These are phyloP conservation scores for Hymenoscyphus scutula DNA, from an alignment of 2,329 filamentous ascomycete species.

Conservation along the genomic window DNA sequence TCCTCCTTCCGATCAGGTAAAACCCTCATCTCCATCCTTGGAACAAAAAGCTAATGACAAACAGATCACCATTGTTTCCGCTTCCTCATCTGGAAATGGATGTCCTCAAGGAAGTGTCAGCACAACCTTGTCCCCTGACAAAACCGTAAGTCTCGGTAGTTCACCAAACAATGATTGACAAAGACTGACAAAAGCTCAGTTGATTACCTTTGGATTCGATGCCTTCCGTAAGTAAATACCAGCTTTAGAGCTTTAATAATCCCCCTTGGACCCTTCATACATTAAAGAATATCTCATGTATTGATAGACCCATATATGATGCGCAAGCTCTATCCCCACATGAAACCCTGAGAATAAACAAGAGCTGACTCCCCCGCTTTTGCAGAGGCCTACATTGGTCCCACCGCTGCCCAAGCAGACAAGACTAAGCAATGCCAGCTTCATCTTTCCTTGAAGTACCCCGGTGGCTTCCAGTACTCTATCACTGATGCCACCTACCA, in stretches of 20 bases:
- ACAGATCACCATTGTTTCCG: conserved; percentile 22
- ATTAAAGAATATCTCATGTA: neutral
- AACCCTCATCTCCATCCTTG: no score
- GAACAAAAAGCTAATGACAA: no score
- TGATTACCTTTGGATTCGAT: conserved; percentile 22
- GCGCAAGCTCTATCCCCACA: neutral
- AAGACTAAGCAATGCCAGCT: conserved; percentile 27
- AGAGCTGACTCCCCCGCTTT: neutral
- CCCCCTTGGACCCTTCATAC: neutral
- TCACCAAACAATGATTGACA: no score
- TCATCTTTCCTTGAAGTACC: conserved; percentile 24
- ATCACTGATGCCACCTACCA: conserved; percentile 25
- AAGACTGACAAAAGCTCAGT: neutral
- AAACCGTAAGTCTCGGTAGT: conserved; percentile 22
- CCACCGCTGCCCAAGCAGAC: conserved; percentile 20
- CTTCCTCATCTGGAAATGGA: conserved; percentile 23
- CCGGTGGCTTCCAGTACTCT: conserved; percentile 27
- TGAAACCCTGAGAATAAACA: neutral
- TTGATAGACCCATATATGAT: neutral
- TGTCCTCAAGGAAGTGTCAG: conserved; percentile 24
- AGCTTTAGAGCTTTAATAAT: no score
- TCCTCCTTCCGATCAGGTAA: neutral
- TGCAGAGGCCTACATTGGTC: conserved; percentile 24
- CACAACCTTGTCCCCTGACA: conserved; percentile 19
- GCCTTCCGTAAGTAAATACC: conserved; percentile 18